These are phyloP conservation scores for Haplosporangium sp. DNA, from an alignment of 371 early-diverging fungal genomes.

Conservation along the genomic window DNA sequence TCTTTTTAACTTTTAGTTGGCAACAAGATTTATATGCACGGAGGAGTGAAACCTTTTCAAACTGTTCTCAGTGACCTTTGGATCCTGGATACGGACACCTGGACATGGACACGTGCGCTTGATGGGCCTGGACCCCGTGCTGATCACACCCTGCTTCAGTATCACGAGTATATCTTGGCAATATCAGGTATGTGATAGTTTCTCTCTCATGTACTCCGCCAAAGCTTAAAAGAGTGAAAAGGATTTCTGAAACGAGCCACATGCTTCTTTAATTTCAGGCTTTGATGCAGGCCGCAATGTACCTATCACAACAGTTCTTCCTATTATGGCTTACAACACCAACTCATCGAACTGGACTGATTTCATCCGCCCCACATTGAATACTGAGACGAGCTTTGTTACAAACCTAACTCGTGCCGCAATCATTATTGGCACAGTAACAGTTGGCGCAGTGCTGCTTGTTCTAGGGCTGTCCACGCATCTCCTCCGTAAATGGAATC, in stretches of 20 bases:
- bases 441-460: constrained; percentile 23
- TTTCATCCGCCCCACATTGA: constrained; percentile 33
- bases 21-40: constrained; percentile 47
- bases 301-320: constrained; percentile 22
- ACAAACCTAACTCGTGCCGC: constrained; percentile 32
- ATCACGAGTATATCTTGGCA: constrained; percentile 47
- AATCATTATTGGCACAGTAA: constrained; percentile 34
- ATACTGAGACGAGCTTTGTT: constrained; percentile 25
- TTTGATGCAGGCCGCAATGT: constrained; percentile 42
- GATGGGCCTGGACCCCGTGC: constrained; percentile 52
- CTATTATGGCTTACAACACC: constrained; percentile 41
- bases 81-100: constrained; percentile 42
- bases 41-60: constrained; percentile 50
- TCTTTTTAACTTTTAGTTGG: constrained; percentile 22
- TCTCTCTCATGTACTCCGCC: not conserved
- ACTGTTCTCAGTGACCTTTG: constrained; percentile 44
- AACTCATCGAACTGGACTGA: constrained; percentile 43
- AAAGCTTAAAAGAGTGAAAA: not conserved
- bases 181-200: constrained; percentile 27
- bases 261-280: constrained; percentile 11
- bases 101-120: constrained; percentile 42
- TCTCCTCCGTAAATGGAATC: constrained; percentile 45
- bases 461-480: constrained; percentile 32
- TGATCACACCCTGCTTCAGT: constrained; percentile 46
- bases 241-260: not conserved